These are phyloP conservation scores for Aegilops longissima DNA, from an alignment of 176 grass and related monocot genomes.

Conservation along the genomic window DNA sequence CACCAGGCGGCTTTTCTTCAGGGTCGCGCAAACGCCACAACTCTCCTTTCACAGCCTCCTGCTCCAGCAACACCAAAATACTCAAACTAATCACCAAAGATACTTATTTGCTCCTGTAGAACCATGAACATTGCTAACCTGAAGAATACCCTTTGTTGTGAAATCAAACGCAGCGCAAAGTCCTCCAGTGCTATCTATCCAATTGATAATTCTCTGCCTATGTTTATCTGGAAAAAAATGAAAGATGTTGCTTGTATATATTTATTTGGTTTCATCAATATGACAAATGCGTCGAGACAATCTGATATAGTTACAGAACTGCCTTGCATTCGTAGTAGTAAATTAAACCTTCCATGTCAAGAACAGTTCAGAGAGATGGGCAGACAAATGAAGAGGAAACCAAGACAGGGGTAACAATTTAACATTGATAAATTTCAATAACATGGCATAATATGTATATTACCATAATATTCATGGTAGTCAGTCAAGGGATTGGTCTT, in stretches of 20 bases:
- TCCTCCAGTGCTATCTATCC: slow-evolving; percentile 77
- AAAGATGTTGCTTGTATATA: background rate
- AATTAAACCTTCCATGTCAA: background rate
- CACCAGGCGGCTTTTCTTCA: slow-evolving; percentile 80
- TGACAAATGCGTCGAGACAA: background rate
- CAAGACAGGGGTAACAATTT: background rate
- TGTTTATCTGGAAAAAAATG: slow-evolving; percentile 63
- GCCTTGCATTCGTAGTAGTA: background rate
- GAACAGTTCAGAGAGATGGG: background rate
- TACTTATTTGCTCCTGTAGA: slow-evolving; percentile 14
- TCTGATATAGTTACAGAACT: background rate
- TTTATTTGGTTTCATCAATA: background rate
- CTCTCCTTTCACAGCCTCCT: slow-evolving; percentile 96
- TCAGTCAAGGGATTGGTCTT: background rate
- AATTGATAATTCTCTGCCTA: slow-evolving; percentile 81
- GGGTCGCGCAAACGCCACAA: slow-evolving; percentile 77
- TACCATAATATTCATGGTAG: background rate
- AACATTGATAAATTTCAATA: background rate
- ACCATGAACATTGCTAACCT: slow-evolving; percentile 50
- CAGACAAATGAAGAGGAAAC: slow-evolving; percentile 22
- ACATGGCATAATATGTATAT: background rate
- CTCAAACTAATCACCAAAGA: slow-evolving; percentile 3
- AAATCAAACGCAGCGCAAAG: slow-evolving; percentile 91
- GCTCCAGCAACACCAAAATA: slow-evolving; percentile 24
- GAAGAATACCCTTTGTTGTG: slow-evolving; percentile 93